Evolutionary conservation across 1,284 basidiomycete genomes (phyloP).

Genomic region (Omphalotus olearius): DNA sequence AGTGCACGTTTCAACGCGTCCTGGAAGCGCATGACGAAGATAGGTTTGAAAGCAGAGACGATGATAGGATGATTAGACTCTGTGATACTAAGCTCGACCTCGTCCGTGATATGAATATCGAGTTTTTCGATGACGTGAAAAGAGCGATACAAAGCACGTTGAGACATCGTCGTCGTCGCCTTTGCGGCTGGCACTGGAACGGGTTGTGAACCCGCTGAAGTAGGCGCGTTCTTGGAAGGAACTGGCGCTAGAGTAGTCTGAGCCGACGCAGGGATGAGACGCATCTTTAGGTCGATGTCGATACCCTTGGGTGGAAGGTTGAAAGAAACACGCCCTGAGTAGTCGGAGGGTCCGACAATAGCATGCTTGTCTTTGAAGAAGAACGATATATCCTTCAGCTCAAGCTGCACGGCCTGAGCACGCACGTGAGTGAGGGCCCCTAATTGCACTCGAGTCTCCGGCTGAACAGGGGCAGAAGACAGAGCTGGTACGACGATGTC

Average conservation of each 20-base stretch:
- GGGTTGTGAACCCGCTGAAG: constrained; percentile 6
- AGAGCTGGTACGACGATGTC: constrained; percentile 50
- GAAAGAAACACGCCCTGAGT: constrained; percentile 57
- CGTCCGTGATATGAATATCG: constrained; percentile 45
- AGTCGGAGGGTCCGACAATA: constrained; percentile 46
- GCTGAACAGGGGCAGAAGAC: constrained; percentile 22
- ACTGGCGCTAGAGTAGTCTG: constrained; percentile 15
- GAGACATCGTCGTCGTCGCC: constrained; percentile 17
- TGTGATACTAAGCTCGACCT: constrained; percentile 47
- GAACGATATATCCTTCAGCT: constrained; percentile 62
- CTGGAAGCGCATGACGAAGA: constrained; percentile 51
- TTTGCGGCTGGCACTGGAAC: constrained; percentile 1
- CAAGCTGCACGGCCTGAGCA: constrained; percentile 57
- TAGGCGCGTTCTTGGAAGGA: constrained; percentile 23
- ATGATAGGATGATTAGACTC: constrained; percentile 60
- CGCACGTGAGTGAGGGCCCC: constrained; percentile 61
- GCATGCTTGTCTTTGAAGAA: constrained; percentile 61
- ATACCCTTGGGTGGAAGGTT: constrained; percentile 60
- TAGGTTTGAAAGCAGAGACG: constrained; percentile 55
- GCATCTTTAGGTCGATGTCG: constrained; percentile 60
- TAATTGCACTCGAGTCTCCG: constrained; percentile 40
- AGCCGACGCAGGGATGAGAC: constrained; percentile 50
- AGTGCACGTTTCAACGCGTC: constrained; percentile 54
- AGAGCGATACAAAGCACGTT: constrained; percentile 40
- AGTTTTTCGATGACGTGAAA: constrained; percentile 57